Conservation (phyloP, 176 grass and related monocot genomes). For the Juncus effusus region DNA sequence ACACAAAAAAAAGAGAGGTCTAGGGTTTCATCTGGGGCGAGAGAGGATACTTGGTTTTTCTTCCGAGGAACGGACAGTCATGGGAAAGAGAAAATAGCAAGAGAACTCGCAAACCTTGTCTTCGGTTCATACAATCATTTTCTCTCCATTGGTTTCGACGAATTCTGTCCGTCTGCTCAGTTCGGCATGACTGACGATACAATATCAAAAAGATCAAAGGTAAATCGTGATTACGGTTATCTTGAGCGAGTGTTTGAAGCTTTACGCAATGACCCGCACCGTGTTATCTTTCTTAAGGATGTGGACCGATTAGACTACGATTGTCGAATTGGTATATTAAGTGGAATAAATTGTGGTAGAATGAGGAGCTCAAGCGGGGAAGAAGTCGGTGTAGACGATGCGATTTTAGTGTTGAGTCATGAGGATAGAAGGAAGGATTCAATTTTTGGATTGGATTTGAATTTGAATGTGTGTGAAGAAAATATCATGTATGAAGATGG, state of each 20-base stretch:
- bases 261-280: slow-evolving; percentile 39
- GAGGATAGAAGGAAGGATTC: slow-evolving; percentile 24
- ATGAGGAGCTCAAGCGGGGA: slow-evolving; percentile 27
- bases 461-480: slow-evolving; percentile 34
- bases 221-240: slow-evolving; percentile 11
- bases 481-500: slow-evolving; percentile 20
- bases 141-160: slow-evolving; percentile 32
- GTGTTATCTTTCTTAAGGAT: slow-evolving; percentile 60
- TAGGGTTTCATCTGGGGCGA: slow-evolving; percentile 8
- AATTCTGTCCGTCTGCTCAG: slow-evolving; percentile 8
- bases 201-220: slow-evolving; percentile 41
- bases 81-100: slow-evolving; percentile 61
- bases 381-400: slow-evolving; percentile 46
- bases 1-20: slow-evolving; percentile 35
- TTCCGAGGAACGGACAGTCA: slow-evolving; percentile 64
- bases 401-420: slow-evolving; percentile 59
- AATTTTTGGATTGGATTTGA: slow-evolving; percentile 66
- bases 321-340: slow-evolving; percentile 34
- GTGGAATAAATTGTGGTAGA: slow-evolving; percentile 38
- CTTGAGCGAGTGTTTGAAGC: slow-evolving; percentile 37
- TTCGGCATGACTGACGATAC: slow-evolving; percentile 37
- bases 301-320: slow-evolving; percentile 42
- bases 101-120: slow-evolving; percentile 58
- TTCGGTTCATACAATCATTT: slow-evolving; percentile 53
- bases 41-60: slow-evolving; percentile 60